A percentile compares a stretch with the other conserved stretches of the same genome.
Evolutionary conservation across 352 stramenopile species (phyloP).

Genomic region (Pythium brachiatum): DNA sequence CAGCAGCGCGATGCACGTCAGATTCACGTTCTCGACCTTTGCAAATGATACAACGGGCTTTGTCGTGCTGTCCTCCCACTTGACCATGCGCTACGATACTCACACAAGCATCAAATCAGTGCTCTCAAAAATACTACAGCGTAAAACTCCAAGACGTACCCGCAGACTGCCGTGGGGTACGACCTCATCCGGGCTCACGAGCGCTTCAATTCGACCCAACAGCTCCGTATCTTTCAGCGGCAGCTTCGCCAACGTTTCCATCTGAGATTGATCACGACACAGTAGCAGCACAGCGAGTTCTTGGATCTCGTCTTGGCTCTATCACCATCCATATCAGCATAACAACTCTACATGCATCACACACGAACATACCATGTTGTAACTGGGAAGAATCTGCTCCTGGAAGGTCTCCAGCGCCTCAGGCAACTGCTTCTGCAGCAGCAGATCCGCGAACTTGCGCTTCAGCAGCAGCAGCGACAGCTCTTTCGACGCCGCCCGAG

Average conservation of each 20-base stretch:
- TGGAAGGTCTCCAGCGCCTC: slow-evolving; percentile 58
- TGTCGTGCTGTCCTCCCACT: slow-evolving; percentile 30
- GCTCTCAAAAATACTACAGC: not conserved
- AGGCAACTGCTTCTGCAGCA: slow-evolving; percentile 38
- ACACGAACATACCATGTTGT: slow-evolving; percentile 27
- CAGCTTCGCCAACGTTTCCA: slow-evolving; percentile 32
- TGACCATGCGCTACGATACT: slow-evolving; percentile 41
- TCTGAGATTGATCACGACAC: slow-evolving; percentile 39
- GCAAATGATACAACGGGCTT: slow-evolving; percentile 13
- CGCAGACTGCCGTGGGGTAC: slow-evolving; percentile 55
- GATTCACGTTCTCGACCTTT: slow-evolving; percentile 20
- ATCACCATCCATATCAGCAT: not conserved
- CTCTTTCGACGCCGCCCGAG: slow-evolving; percentile 31
- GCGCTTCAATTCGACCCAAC: slow-evolving; percentile 40
- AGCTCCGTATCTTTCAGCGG: slow-evolving; percentile 52
- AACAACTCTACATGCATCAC: too few species aligned
- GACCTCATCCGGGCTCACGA: slow-evolving; percentile 67
- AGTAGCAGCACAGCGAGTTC: slow-evolving; percentile 60
- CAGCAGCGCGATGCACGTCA: slow-evolving; percentile 42
- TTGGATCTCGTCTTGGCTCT: slow-evolving; percentile 48
- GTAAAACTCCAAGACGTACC: slow-evolving; percentile 24
- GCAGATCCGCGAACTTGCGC: slow-evolving; percentile 59
- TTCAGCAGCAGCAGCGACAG: slow-evolving; percentile 56
- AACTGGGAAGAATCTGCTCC: slow-evolving; percentile 57
- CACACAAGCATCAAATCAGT: too few species aligned